phyloP scores from a whole-genome alignment of 2,329 filamentous ascomycete genomes.

The Colletotrichum musicola region DNA sequence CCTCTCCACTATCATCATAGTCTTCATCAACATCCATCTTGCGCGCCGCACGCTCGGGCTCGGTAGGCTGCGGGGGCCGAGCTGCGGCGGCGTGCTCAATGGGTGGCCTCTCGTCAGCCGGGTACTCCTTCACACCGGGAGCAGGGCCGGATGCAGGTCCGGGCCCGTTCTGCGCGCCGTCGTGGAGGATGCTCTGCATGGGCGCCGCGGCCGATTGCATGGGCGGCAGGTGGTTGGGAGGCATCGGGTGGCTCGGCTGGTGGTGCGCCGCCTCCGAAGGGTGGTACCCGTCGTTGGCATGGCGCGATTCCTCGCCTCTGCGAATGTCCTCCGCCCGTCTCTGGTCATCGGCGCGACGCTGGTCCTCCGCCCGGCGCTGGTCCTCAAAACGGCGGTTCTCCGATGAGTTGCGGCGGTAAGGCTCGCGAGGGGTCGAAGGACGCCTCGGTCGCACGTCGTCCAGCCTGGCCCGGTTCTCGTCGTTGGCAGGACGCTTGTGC shows the following conservation, averaged over 20 bases:
- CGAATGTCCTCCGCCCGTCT: conserved; percentile 70
- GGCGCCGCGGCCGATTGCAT: conserved; percentile 72
- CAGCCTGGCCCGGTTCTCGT: conserved; percentile 87
- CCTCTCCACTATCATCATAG: conserved; percentile 94
- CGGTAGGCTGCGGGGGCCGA: conserved; percentile 68
- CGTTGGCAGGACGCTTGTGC: conserved; percentile 87
- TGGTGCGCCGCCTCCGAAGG: conserved; percentile 95
- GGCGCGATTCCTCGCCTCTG: conserved; percentile 72
- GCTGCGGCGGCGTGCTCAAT: conserved; percentile 59
- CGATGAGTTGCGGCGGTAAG: conserved; percentile 82
- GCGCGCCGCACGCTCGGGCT: conserved; percentile 85
- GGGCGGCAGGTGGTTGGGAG: conserved; percentile 68
- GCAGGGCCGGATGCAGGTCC: conserved; percentile 55
- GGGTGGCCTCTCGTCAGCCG: conserved; percentile 69
- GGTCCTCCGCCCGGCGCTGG: conserved; percentile 69
- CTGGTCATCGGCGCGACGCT: conserved; percentile 65
- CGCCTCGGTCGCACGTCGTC: conserved; percentile 87
- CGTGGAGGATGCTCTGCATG: conserved; percentile 66
- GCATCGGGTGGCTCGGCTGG: conserved; percentile 72
- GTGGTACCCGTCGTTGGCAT: conserved; percentile 84
- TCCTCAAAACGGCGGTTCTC: conserved; percentile 77
- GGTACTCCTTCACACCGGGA: conserved; percentile 63
- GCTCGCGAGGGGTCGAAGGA: conserved; percentile 78
- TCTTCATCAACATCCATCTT: conserved; percentile 99
- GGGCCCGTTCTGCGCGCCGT: conserved; percentile 50